phyloP scores from a whole-genome alignment of 352 stramenopile species.

The Hyaloperonospora arabidopsidis region DNA sequence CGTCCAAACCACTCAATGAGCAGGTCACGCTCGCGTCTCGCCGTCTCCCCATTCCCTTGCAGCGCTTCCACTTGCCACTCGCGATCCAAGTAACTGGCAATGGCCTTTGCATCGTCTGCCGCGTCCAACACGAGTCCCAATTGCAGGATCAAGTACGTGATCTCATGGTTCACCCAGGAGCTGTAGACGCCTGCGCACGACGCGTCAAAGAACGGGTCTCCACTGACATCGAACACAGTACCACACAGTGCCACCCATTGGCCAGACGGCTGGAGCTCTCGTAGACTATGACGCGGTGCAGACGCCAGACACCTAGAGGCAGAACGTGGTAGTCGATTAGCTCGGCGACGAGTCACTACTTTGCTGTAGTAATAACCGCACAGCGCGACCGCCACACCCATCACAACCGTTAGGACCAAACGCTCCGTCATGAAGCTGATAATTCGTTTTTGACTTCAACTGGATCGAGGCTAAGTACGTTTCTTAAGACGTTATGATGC shows the following conservation, averaged over 20 bases:
- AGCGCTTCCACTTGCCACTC: conserved; percentile 31
- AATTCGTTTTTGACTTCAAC: too few species aligned
- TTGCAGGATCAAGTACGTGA: conserved; percentile 41
- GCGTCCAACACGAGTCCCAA: conserved; percentile 26
- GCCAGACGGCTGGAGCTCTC: conserved; percentile 20
- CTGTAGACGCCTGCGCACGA: conserved; percentile 30
- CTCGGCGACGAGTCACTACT: conserved; percentile 4
- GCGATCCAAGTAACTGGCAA: conserved; percentile 32
- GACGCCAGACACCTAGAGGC: conserved; percentile 4
- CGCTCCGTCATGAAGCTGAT: conserved; percentile 8
- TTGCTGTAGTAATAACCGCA: conserved; percentile 24
- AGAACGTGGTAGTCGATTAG: conserved; percentile 7
- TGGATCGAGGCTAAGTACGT: too few species aligned
- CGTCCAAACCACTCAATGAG: conserved; percentile 48
- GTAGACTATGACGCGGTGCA: conserved; percentile 18
- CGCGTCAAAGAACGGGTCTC: conserved; percentile 43
- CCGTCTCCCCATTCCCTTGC: conserved; percentile 10
- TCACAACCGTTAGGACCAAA: conserved; percentile 17
- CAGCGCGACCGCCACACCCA: conserved; percentile 16
- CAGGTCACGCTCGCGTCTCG: conserved; percentile 26
- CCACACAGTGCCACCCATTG: conserved; percentile 50
- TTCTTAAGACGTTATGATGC: too few species aligned
- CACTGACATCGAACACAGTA: conserved; percentile 42
- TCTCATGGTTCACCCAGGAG: conserved; percentile 45
- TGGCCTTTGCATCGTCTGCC: conserved; percentile 23